Percentiles rank a stretch among this genome's conserved stretches.
These are phyloP conservation scores for Acanthamoeba culbertsoni DNA, from an alignment of 208 protist species.

Conservation along the genomic window DNA sequence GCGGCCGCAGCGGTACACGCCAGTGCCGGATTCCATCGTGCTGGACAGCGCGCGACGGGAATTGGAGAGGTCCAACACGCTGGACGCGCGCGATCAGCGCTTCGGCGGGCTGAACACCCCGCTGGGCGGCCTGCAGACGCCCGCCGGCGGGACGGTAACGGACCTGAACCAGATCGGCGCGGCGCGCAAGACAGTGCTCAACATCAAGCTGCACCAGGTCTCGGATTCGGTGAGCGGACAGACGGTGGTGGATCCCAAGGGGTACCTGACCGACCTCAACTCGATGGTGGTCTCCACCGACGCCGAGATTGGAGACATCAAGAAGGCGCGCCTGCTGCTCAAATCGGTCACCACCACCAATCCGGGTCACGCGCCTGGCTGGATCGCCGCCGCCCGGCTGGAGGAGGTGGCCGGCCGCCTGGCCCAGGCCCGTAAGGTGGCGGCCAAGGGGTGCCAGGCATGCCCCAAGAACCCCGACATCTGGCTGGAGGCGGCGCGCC, in stretches of 20 bases:
- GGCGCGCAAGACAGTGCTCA: constrained; percentile 81
- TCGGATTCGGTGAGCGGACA: constrained; percentile 88
- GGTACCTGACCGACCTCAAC: constrained; percentile 89
- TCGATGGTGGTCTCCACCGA: constrained; percentile 67
- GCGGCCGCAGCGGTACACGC: constrained; percentile 61
- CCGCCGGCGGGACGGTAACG: constrained; percentile 62
- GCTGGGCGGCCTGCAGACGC: constrained; percentile 44
- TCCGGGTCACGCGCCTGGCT: constrained; percentile 82
- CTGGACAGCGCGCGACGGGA: constrained; percentile 45
- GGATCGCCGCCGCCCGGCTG: constrained; percentile 88
- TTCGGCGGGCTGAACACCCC: neutral
- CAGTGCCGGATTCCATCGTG: constrained; percentile 72
- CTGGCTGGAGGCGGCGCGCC: constrained; percentile 90
- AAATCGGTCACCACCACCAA: constrained; percentile 84
- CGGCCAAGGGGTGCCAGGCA: constrained; percentile 82
- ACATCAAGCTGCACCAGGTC: constrained; percentile 78
- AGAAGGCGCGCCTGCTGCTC: constrained; percentile 87
- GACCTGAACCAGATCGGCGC: constrained; percentile 85
- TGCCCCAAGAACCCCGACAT: constrained; percentile 88
- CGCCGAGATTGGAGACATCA: constrained; percentile 86
- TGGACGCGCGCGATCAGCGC: neutral
- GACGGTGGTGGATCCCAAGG: constrained; percentile 90
- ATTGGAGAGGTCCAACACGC: constrained; percentile 26
- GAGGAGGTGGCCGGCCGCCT: constrained; percentile 89
- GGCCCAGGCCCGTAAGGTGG: constrained; percentile 84